Evolutionary conservation across 345 rosid genomes (phyloP), one percentile per base, ranked within the genome.

Genomic region (Trapa bicornis): DNA sequence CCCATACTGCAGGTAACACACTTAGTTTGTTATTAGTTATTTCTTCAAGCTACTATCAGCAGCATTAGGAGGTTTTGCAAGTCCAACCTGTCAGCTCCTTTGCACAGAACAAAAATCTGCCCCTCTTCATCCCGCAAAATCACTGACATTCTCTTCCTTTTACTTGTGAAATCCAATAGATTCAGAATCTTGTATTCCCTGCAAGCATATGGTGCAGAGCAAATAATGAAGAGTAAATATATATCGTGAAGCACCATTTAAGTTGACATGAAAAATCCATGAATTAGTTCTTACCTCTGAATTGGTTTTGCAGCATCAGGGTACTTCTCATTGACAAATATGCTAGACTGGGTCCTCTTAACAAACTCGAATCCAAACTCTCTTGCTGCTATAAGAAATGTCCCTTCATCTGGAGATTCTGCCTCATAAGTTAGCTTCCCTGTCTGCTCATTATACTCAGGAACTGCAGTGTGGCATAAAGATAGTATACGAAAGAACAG

Each of bases 361-460:
- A 60, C 82, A 69, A 88, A 88, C 64, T 85, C 83, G 73, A 86
- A 80, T 32, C 92, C 95, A 60, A 91, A 85, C 77, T 91, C 97
- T 73, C 78, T 78, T 16, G 97, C 75, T 16, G 97, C 86, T 65
- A 86, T 77, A 57, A 91, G 77, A 75, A 91, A 91, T 61, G 91
- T 72, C n/a, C 78, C 89, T 77, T 91, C 97, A 70, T 91, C 95
- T 3, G 95, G 97, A 22, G 97, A 91, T 71, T 91, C 97, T 47
- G 97, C 97, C 76, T 91, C 97, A 54, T 86, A 91, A 39, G 72
- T 86, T 58, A 80, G 72, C 80, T 78, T 82, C 10, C 77, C 81
- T 17, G 69, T 77, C 45, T 70, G 71, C 70, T 81, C 89, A 64
- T 82, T 85, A 62, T 71, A 78, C 71, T 79, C 71, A n/a, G 91